Conservation (phyloP, 2,329 filamentous ascomycete genomes). For the Cercospora sojina region DNA sequence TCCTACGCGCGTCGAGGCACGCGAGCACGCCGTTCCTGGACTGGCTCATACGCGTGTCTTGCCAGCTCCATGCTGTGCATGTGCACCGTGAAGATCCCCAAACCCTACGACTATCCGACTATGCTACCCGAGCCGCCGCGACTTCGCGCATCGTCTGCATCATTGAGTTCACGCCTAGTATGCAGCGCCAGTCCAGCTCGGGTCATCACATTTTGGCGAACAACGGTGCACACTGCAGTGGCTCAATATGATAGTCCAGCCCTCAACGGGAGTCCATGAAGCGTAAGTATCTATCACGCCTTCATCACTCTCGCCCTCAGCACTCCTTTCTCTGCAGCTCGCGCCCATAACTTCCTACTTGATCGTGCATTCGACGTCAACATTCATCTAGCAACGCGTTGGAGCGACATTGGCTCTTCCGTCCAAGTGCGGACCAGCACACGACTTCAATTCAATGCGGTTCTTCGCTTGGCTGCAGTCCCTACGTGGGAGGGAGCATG, state of each 20-base stretch:
- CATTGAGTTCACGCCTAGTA: neutral
- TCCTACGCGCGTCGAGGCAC: neutral
- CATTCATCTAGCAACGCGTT: neutral
- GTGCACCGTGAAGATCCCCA: neutral
- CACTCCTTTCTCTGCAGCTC: neutral
- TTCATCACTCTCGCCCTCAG: neutral
- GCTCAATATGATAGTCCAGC: constrained; percentile 4
- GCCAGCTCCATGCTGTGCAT: neutral
- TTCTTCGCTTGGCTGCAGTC: constrained; percentile 17
- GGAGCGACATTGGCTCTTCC: neutral
- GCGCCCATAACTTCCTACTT: neutral
- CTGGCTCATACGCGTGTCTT: neutral
- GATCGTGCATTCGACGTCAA: neutral
- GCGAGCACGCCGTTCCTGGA: neutral
- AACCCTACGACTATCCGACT: neutral
- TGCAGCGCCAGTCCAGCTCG: neutral
- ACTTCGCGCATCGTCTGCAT: neutral
- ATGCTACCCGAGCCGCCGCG: neutral
- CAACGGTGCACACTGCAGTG: neutral
- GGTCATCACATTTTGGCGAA: neutral
- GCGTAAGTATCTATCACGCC: neutral
- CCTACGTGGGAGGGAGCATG: constrained; percentile 6
- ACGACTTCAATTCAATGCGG: neutral
- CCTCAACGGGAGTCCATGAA: neutral
- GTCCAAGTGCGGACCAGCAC: neutral